phyloP scores from a whole-genome alignment of 176 grass and related monocot species.

The Cymbopogon citratus region DNA sequence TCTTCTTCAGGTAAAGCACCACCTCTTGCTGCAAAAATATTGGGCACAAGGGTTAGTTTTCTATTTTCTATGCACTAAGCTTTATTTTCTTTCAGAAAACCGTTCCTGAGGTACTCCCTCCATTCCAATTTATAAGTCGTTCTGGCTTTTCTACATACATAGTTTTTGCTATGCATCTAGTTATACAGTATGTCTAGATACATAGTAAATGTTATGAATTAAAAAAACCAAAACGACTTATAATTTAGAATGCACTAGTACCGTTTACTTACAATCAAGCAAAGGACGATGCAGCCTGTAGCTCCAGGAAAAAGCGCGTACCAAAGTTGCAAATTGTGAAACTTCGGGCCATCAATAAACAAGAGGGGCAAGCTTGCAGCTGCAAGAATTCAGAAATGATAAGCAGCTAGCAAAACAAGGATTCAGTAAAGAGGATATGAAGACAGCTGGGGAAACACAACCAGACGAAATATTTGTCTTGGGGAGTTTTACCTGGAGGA shows the following conservation, averaged over 20 bases:
- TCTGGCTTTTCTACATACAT: no score
- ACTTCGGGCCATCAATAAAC: conserved; percentile 80
- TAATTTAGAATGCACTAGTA: no score
- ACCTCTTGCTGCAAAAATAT: conserved; percentile 81
- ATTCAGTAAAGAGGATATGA: background rate
- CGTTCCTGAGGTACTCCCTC: background rate
- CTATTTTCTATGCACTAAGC: background rate
- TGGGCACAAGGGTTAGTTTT: conserved; percentile 18
- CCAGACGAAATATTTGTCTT: background rate
- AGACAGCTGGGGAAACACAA: background rate
- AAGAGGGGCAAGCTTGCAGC: conserved; percentile 92
- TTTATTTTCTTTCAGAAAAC: background rate
- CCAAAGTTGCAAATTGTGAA: conserved; percentile 79
- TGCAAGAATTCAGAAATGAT: conserved; percentile 24
- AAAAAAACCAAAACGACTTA: no score
- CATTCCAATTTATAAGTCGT: no score
- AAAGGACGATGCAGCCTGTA: conserved; percentile 67
- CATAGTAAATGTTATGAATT: no score
- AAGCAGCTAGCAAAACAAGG: background rate
- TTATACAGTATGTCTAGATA: no score
- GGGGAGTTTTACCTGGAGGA: conserved; percentile 62
- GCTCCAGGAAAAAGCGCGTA: conserved; percentile 90
- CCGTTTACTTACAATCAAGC: conserved; percentile 80
- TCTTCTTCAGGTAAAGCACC: conserved; percentile 82
- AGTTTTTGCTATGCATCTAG: no score